Conservation (phyloP, 1,139 yeast genomes). For the Casaregolazyma suthepensis region DNA sequence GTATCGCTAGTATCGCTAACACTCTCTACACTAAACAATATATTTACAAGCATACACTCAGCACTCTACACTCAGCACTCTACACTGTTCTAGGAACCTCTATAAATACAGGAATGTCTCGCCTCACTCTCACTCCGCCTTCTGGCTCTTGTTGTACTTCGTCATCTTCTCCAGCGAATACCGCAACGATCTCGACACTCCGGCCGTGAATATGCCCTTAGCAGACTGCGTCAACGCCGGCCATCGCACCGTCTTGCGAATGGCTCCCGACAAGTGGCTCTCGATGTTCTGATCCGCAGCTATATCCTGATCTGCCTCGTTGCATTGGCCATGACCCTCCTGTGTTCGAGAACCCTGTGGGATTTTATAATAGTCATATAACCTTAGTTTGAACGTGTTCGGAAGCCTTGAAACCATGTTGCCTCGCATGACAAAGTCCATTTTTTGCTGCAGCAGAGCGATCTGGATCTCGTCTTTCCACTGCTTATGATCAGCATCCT, state of each 20-base stretch:
- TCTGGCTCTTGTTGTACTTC: constrained; percentile 24
- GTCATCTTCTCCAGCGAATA: constrained; percentile 71
- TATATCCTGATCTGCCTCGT: constrained; percentile 35
- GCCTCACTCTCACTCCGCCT: constrained; percentile 1
- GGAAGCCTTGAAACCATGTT: constrained; percentile 45
- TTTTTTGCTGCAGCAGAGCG: constrained; percentile 34
- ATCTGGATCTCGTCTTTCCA: constrained; percentile 20
- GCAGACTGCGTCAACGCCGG: constrained; percentile 71
- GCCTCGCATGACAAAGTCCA: constrained; percentile 33
- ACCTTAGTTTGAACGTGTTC: constrained; percentile 41
- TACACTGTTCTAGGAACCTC: too few species aligned
- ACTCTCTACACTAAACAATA: too few species aligned
- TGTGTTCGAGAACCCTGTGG: constrained; percentile 18
- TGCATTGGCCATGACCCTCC: constrained; percentile 14
- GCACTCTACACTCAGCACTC: background rate
- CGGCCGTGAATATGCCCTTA: constrained; percentile 86
- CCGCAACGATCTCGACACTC: constrained; percentile 59
- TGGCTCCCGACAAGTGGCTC: constrained; percentile 37
- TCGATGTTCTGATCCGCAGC: constrained; percentile 39
- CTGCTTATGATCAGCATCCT: constrained; percentile 17
- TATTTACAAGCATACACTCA: background rate
- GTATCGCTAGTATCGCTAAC: too few species aligned
- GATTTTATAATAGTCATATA: constrained; percentile 34
- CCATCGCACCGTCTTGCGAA: constrained; percentile 56
- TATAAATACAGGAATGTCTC: background rate